A percentile compares a stretch with the other conserved stretches of the same genome.
phyloP scores from a whole-genome alignment of 106 monocot species.

The Chionographis japonica region DNA sequence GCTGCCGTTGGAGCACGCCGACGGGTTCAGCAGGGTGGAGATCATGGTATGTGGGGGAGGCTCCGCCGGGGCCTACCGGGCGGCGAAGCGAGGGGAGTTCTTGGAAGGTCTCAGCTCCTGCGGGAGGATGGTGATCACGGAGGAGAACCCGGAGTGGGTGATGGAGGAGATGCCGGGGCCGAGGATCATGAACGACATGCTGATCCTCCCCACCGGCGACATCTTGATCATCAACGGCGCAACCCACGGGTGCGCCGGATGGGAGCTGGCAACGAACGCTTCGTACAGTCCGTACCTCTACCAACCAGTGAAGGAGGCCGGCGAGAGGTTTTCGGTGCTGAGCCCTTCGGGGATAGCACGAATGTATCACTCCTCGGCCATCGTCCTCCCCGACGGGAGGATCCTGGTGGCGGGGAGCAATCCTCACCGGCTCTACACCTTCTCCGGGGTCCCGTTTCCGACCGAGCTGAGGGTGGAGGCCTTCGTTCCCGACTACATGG shows the following conservation, averaged over 20 bases:
- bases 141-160: conserved; percentile 30
- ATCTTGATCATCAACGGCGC: conserved; percentile 61
- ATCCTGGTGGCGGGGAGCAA: conserved; percentile 59
- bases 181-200: conserved; percentile 59
- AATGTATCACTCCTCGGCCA: conserved; percentile 55
- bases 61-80: conserved; percentile 23
- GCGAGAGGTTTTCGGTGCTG: conserved; percentile 22
- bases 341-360: conserved; percentile 26
- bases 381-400: conserved; percentile 39
- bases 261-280: conserved; percentile 29
- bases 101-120: conserved; percentile 20
- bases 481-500: conserved; percentile 39
- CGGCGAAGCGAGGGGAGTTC: conserved; percentile 13
- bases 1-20: conserved; percentile 22
- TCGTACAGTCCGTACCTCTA: conserved; percentile 32
- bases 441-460: conserved; percentile 17
- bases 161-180: conserved; percentile 56
- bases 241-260: conserved; percentile 38
- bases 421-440: conserved; percentile 35
- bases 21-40: conserved; percentile 23
- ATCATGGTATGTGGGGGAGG: conserved; percentile 52
- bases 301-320: conserved; percentile 3
- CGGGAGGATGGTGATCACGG: conserved; percentile 47
- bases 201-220: conserved; percentile 49
- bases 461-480: conserved; percentile 69